A percentile compares a stretch with the other conserved stretches of the same genome.
Evolutionary conservation across 1,284 basidiomycete species (phyloP).

Genomic region (Anthracocystis walkeri): DNA sequence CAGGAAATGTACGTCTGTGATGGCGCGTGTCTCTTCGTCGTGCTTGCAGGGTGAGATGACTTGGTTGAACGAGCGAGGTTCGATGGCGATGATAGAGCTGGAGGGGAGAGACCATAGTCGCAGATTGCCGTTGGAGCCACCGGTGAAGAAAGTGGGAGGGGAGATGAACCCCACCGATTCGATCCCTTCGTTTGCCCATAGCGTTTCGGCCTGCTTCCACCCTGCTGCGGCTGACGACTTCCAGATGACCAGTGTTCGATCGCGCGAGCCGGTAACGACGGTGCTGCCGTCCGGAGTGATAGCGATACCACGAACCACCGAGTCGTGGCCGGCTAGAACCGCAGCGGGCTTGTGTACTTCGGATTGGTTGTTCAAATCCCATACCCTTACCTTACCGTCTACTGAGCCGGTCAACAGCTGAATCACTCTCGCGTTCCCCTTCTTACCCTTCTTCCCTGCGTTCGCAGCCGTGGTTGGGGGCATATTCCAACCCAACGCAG

Average conservation of each 20-base stretch:
- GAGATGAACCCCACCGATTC: constrained; percentile 62
- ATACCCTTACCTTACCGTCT: constrained; percentile 64
- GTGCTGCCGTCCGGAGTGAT: constrained; percentile 54
- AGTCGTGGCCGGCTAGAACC: constrained; percentile 59
- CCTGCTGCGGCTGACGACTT: constrained; percentile 8
- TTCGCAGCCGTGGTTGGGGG: constrained; percentile 72
- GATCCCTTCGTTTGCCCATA: constrained; percentile 61
- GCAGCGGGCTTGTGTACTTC: constrained; percentile 53
- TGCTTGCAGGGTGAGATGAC: constrained; percentile 20
- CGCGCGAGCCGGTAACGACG: constrained; percentile 58
- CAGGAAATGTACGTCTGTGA: constrained; percentile 57
- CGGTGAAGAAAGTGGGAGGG: constrained; percentile 52
- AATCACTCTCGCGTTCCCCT: constrained; percentile 72
- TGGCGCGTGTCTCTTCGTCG: constrained; percentile 59
- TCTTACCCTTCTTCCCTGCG: constrained; percentile 21
- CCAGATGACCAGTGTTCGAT: constrained; percentile 63
- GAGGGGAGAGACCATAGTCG: constrained; percentile 56
- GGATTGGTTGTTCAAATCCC: constrained; percentile 60
- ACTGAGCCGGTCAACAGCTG: constrained; percentile 88
- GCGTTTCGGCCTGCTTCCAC: constrained; percentile 61
- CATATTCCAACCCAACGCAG: constrained; percentile 87
- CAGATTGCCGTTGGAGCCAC: constrained; percentile 55
- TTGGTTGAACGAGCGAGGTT: constrained; percentile 40
- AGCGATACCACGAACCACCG: constrained; percentile 64
- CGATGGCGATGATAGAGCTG: constrained; percentile 35